Evolutionary conservation across 768 basidiomycete species (phyloP), one percentile per base, ranked within the genome.

Genomic region (Cubamyces sp.): DNA sequence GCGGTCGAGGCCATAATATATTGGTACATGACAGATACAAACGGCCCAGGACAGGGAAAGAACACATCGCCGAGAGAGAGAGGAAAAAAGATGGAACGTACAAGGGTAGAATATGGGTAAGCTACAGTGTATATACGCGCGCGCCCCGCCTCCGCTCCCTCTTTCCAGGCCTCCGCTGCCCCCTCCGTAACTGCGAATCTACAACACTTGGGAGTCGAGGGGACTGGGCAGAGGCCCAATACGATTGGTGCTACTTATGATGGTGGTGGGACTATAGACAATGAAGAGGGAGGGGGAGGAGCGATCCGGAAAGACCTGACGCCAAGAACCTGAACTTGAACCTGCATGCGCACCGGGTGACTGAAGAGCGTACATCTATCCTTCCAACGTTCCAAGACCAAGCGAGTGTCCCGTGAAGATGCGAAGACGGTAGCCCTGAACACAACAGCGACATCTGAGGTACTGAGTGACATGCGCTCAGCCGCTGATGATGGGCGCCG

Each of bases 401-500:
- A 46, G 45, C 23, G 48, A 49, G 25, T 23, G 25, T 26, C 21
- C 25, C 48, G 28, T 11, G 48, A 12, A 23, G 48, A 21, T 43
- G 45, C 45, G 4, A 23, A 46, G 23, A 21, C 19, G 45, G 19
- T 14, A 7, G 5, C 18, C 21, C 2, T 8, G 12, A 23, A 43
- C 5, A 16, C 5, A 14, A n/a, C 15, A 5, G 42, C 11, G 5
- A n/a, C 16, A 5, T 18, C 16, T 43, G 42, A 12, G 16, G 8
- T n/a, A 18, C 42, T 5, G 39, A 8, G 39, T 7, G 16, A 15
- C 15, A 42, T 3, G n/a, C 5, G 28, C 34, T 62, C 43, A 62
- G 14, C 61, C 55, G 48, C 61, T 55, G 37, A 54, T 53, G 28
- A 63, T 57, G 28, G 62, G 56, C 25, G 57, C 62, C 14, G 62